Percentiles rank a stretch among this genome's conserved stretches.
Conservation (phyloP, 306 rosid species). For the Casuarina glauca region DNA sequence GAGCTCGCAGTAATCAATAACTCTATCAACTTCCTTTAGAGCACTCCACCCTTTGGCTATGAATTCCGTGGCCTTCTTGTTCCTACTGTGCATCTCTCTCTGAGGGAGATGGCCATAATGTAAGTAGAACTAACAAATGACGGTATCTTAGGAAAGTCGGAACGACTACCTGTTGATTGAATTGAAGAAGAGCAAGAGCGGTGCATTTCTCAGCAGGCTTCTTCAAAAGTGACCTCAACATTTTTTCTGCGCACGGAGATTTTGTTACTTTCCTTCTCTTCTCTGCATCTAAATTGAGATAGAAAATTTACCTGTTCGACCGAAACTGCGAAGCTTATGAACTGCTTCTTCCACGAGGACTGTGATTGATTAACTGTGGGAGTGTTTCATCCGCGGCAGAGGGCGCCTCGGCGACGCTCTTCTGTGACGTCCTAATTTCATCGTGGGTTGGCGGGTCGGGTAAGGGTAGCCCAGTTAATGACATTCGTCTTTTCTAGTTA, state of each 20-base stretch:
- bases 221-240: constrained; percentile 40
- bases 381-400: too few relatives aligned
- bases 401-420: too few relatives aligned
- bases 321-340: too few relatives aligned
- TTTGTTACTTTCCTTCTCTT: neutral
- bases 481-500: too few relatives aligned
- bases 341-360: too few relatives aligned
- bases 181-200: constrained; percentile 35
- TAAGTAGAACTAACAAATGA: neutral
- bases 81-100: constrained; percentile 79
- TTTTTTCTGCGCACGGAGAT: constrained; percentile 22
- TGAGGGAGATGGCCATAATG: constrained; percentile 24
- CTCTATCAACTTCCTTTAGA: constrained; percentile 88
- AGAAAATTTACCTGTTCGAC: too few relatives aligned
- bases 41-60: constrained; percentile 92
- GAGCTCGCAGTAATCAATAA: constrained; percentile 74
- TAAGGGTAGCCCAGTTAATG: too few relatives aligned
- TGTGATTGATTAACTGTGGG: too few relatives aligned
- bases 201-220: constrained; percentile 31
- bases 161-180: constrained; percentile 51
- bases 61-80: constrained; percentile 80
- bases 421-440: too few relatives aligned
- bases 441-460: too few relatives aligned
- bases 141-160: neutral
- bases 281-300: too few relatives aligned